Evolutionary conservation across 208 protist genomes (phyloP).

Genomic region (Trypanosoma melophagium): DNA sequence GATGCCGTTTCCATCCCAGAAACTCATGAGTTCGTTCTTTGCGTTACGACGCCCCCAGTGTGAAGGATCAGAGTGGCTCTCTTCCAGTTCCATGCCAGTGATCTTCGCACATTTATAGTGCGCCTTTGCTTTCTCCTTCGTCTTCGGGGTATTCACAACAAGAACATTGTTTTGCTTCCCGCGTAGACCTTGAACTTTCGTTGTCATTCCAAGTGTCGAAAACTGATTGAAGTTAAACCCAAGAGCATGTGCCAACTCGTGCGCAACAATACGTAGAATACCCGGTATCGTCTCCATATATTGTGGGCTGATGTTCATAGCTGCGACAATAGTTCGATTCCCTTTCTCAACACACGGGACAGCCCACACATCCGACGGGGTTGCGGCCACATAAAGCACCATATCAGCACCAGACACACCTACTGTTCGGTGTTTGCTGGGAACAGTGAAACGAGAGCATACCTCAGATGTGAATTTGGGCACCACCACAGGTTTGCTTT

Average conservation of each 20-base stretch:
- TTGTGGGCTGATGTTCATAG: slow-evolving; percentile 40
- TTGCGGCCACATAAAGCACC: slow-evolving; percentile 30
- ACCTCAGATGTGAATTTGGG: neutral
- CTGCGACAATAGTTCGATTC: slow-evolving; percentile 35
- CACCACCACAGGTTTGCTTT: neutral
- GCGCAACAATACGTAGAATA: slow-evolving; percentile 54
- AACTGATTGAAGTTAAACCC: slow-evolving; percentile 26
- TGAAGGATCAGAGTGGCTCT: slow-evolving; percentile 17
- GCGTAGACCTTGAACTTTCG: neutral
- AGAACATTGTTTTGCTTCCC: neutral
- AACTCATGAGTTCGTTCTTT: slow-evolving; percentile 30
- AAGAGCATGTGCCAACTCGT: slow-evolving; percentile 60
- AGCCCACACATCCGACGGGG: slow-evolving; percentile 17
- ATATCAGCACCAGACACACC: slow-evolving; percentile 21
- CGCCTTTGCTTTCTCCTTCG: slow-evolving; percentile 1
- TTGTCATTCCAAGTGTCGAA: slow-evolving; percentile 1
- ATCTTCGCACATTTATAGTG: slow-evolving; percentile 24
- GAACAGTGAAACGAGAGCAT: slow-evolving; percentile 11
- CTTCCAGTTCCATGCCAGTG: slow-evolving; percentile 35
- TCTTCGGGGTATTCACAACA: slow-evolving; percentile 11
- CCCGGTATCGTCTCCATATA: slow-evolving; percentile 20
- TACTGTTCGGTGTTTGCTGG: neutral
- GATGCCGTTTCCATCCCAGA: neutral
- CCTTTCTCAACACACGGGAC: slow-evolving; percentile 29
- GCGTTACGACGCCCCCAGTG: slow-evolving; percentile 35